Percentiles rank a stretch among this genome's conserved stretches.
Evolutionary conservation across 2,329 filamentous ascomycete species (phyloP).

Genomic region (Stachybotrys chlorohalonatus): DNA sequence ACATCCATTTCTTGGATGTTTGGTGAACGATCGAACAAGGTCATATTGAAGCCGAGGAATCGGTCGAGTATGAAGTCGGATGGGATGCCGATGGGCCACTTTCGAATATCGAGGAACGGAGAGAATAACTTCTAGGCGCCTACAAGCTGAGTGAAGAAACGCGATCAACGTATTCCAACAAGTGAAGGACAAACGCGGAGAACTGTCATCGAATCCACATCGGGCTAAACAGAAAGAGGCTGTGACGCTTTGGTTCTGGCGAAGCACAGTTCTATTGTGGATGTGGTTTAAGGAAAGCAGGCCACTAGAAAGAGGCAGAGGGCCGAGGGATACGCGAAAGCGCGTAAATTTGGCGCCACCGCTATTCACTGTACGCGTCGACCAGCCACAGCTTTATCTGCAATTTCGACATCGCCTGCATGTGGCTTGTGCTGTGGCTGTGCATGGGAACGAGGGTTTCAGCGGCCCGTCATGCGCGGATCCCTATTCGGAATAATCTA

Average conservation of each 20-base stretch:
- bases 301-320: constrained; percentile 7
- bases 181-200: background rate
- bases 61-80: too few relatives aligned
- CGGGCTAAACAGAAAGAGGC: background rate
- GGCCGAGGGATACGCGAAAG: constrained; percentile 15
- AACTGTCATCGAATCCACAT: background rate
- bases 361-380: constrained; percentile 7
- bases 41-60: constrained; percentile 25
- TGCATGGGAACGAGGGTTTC: background rate
- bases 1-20: constrained; percentile 38
- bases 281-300: background rate
- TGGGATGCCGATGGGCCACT: too few relatives aligned
- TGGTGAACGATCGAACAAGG: constrained; percentile 36
- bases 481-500: background rate
- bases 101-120: too few relatives aligned
- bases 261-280: background rate
- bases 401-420: background rate
- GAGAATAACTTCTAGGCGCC: too few relatives aligned
- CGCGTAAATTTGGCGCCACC: constrained; percentile 23
- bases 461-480: background rate
- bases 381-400: background rate
- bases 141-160: too few relatives aligned
- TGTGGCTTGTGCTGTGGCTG: background rate
- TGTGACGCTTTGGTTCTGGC: background rate
- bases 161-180: background rate